Percentiles rank a stretch among this genome's conserved stretches.
Evolutionary conservation across 73 alveolate genomes (phyloP).

Genomic region (Uronychia binucleata): DNA sequence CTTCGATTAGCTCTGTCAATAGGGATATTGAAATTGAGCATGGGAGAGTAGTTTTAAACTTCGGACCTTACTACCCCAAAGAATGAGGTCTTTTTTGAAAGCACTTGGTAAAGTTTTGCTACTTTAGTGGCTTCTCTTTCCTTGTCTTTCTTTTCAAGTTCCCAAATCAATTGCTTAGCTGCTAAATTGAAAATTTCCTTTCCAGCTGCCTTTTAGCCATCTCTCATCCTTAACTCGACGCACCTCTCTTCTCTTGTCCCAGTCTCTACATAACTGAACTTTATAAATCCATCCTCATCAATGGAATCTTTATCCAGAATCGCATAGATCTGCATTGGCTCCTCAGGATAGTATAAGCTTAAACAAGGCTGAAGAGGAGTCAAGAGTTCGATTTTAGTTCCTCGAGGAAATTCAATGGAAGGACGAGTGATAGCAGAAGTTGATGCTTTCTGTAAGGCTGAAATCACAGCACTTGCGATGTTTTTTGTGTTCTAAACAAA

Average conservation of each 20-base stretch:
- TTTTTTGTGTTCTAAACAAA: background rate
- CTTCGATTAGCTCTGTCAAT: too few relatives aligned
- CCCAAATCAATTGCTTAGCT: background rate
- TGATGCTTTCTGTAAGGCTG: background rate
- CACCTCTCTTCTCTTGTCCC: too few relatives aligned
- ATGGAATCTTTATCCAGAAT: background rate
- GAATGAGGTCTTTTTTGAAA: constrained; percentile 25
- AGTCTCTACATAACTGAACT: too few relatives aligned
- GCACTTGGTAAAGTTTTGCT: constrained; percentile 15
- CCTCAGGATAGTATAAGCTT: background rate
- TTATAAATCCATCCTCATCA: background rate
- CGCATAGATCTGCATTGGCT: background rate
- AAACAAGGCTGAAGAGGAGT: background rate
- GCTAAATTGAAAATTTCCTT: constrained; percentile 10
- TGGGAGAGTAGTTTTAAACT: too few relatives aligned
- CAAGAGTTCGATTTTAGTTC: too few relatives aligned
- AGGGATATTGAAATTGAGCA: too few relatives aligned
- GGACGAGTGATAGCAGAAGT: background rate
- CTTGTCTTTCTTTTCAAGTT: background rate
- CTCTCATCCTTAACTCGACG: too few relatives aligned
- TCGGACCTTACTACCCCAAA: constrained; percentile 15
- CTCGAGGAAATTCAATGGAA: background rate
- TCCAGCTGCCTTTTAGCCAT: too few relatives aligned
- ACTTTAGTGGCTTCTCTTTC: background rate
- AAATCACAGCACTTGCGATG: background rate